Conservation (phyloP, 768 basidiomycete species). For the Tulasnella sp. region DNA sequence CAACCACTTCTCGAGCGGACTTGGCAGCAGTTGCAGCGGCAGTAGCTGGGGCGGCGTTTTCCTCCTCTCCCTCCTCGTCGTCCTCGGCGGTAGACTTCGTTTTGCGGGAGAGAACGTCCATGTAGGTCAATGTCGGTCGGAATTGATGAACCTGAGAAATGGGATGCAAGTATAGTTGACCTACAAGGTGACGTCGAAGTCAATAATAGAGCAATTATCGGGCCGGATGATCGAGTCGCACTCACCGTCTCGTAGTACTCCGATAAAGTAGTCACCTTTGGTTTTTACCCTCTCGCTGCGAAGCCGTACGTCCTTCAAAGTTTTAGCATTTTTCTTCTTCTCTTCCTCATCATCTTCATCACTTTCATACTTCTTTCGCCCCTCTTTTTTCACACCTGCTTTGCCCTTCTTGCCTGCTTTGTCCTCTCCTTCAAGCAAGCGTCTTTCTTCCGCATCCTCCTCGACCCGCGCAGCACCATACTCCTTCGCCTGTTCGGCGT, state of each 20-base stretch:
- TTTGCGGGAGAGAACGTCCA: conserved; percentile 62
- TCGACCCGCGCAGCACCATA: conserved; percentile 54
- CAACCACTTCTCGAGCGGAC: conserved; percentile 5
- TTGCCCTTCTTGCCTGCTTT: conserved; percentile 27
- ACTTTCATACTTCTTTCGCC: conserved; percentile 6
- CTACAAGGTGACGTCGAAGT: conserved; percentile 26
- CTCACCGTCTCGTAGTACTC: conserved; percentile 60
- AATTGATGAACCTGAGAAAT: conserved; percentile 71
- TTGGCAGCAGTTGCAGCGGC: conserved; percentile 49
- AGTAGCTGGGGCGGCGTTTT: conserved; percentile 51
- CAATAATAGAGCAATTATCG: background rate
- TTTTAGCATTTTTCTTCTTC: conserved; percentile 30
- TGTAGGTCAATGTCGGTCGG: conserved; percentile 69
- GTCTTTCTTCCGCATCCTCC: conserved; percentile 63
- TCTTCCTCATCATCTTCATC: conserved; percentile 14
- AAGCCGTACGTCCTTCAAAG: conserved; percentile 55
- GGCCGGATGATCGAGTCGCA: background rate
- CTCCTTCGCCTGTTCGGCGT: conserved; percentile 52
- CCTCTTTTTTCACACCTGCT: conserved; percentile 23
- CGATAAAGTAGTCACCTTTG: conserved; percentile 60
- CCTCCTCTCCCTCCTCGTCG: conserved; percentile 15
- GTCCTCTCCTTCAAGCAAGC: conserved; percentile 27
- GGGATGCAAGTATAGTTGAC: conserved; percentile 65
- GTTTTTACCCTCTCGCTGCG: conserved; percentile 61
- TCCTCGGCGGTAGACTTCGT: conserved; percentile 30